Conservation (phyloP, 1,284 basidiomycete genomes). For the Naganishia sp. region DNA sequence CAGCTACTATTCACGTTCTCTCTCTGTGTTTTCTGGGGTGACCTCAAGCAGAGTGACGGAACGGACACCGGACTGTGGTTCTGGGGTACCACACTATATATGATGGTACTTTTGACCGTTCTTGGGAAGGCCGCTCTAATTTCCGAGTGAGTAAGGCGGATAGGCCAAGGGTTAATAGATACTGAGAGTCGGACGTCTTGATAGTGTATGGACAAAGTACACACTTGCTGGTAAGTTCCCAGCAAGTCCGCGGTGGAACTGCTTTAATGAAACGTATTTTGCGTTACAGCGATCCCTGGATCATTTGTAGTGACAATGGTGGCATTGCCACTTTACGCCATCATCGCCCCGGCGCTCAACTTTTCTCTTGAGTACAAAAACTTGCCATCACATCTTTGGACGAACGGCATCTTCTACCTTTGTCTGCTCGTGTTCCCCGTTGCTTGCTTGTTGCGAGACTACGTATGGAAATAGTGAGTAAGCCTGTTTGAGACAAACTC, state of each 20-base stretch:
- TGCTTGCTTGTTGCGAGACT: conserved; percentile 85
- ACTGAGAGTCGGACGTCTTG: too few species aligned
- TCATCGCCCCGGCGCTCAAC: conserved; percentile 76
- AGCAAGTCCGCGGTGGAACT: not conserved
- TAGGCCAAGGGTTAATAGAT: not conserved
- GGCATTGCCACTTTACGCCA: conserved; percentile 86
- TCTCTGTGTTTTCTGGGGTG: conserved; percentile 86
- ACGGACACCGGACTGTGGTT: conserved; percentile 92
- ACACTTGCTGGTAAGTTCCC: conserved; percentile 72
- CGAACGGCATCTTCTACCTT: conserved; percentile 84
- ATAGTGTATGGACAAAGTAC: conserved; percentile 98
- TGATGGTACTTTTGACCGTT: conserved; percentile 89
- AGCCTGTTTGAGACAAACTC: not conserved
- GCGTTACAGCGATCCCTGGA: conserved; percentile 75
- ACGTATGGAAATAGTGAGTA: conserved; percentile 90
- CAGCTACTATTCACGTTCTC: conserved; percentile 86
- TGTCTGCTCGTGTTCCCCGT: conserved; percentile 83
- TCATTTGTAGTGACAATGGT: conserved; percentile 94
- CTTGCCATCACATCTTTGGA: conserved; percentile 86
- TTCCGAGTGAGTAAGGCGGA: conserved; percentile 73
- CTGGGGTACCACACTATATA: conserved; percentile 94
- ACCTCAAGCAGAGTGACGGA: conserved; percentile 76
- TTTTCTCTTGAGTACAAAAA: conserved; percentile 89
- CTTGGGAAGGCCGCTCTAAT: conserved; percentile 96
- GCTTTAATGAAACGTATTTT: not conserved